phyloP scores from a whole-genome alignment of 495 filamentous ascomycete genomes.

The Terfezia claveryi region DNA sequence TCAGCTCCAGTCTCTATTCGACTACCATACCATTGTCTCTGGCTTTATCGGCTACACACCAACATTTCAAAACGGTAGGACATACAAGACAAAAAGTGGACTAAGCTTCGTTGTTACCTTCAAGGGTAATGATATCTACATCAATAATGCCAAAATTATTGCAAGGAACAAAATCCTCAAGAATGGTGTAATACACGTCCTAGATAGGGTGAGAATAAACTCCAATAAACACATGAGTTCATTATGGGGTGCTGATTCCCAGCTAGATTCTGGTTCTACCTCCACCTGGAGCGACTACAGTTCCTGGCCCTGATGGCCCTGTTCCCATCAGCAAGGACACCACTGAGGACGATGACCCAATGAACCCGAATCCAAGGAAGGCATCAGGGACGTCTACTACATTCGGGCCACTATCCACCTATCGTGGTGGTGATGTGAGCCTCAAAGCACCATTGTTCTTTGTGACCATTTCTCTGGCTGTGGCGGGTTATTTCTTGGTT shows the following conservation, averaged over 20 bases:
- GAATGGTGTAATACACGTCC: constrained; percentile 9
- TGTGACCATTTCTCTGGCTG: too few species aligned
- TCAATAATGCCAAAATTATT: constrained; percentile 8
- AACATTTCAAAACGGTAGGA: neutral
- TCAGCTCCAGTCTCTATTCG: too few species aligned
- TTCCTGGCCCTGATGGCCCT: neutral
- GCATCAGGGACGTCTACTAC: too few species aligned
- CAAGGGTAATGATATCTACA: constrained; percentile 1
- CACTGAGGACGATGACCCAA: neutral
- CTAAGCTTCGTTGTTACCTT: constrained; percentile 2
- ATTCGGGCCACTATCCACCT: too few species aligned
- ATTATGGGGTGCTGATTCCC: neutral
- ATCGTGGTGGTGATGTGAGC: too few species aligned
- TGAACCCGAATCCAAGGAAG: too few species aligned
- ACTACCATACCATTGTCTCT: neutral
- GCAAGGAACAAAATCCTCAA: constrained; percentile 1
- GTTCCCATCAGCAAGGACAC: neutral
- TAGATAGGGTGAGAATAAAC: constrained; percentile 3
- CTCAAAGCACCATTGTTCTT: too few species aligned
- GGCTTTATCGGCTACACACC: constrained; percentile 8
- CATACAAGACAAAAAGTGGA: constrained; percentile 4
- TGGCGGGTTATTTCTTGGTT: too few species aligned
- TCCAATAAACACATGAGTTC: neutral
- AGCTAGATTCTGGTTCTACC: neutral
- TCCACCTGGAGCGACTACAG: neutral